Evolutionary conservation across 202 grass and related monocot genomes (phyloP).

Genomic region (Eragrostis tef): DNA sequence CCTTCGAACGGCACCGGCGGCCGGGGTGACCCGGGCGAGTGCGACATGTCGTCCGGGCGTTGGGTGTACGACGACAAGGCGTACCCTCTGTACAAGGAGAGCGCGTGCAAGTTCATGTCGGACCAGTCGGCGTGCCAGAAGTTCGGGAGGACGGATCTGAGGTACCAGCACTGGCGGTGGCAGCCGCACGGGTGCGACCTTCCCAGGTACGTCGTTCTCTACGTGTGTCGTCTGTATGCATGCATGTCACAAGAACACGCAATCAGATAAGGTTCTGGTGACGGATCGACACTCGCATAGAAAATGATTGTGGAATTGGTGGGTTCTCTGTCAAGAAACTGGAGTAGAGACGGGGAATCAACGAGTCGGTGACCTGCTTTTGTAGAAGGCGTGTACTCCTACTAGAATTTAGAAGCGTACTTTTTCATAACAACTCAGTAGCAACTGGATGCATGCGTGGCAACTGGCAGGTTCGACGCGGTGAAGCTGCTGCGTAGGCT

Average conservation of each 20-base stretch:
- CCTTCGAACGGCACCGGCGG: neutral
- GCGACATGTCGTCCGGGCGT: conserved; percentile 65
- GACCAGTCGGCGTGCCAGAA: conserved; percentile 72
- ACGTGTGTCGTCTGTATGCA: neutral
- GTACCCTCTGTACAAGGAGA: conserved; percentile 73
- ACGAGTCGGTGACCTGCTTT: conserved; percentile 19
- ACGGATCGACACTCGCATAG: neutral
- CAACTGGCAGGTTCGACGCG: conserved; percentile 57
- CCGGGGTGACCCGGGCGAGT: neutral
- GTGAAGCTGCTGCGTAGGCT: conserved; percentile 62
- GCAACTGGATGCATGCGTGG: neutral
- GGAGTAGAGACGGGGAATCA: neutral
- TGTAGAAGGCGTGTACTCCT: neutral
- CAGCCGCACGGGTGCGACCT: conserved; percentile 73
- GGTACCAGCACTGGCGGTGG: conserved; percentile 79
- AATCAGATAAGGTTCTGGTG: neutral
- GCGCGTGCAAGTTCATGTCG: conserved; percentile 78
- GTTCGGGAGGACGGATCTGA: conserved; percentile 69
- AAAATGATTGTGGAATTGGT: neutral
- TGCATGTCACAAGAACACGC: neutral
- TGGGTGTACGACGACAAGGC: conserved; percentile 67
- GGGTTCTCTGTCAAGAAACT: neutral
- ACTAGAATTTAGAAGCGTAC: neutral
- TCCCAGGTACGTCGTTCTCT: conserved; percentile 54
- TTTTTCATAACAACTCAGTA: neutral